Evolutionary conservation across 2,329 filamentous ascomycete genomes (phyloP).

Genomic region (Xylariaceae sp.): DNA sequence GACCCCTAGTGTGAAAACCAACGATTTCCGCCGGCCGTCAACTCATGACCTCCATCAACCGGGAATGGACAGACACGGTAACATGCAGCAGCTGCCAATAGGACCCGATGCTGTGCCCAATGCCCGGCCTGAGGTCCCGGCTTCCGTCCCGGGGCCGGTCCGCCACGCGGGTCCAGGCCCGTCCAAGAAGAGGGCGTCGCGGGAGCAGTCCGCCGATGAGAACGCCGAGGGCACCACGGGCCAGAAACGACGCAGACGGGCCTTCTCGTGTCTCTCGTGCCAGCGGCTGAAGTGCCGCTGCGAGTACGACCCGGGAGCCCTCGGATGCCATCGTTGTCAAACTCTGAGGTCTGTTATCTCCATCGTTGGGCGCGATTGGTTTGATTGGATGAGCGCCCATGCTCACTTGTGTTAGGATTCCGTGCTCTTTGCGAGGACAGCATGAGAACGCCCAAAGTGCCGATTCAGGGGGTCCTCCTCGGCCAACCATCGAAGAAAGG

Average conservation of each 20-base stretch:
- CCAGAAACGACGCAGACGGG: slow-evolving; percentile 27
- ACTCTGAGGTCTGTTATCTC: slow-evolving; percentile 26
- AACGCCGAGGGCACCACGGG: slow-evolving; percentile 7
- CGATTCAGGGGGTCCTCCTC: background rate
- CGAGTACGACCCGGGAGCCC: slow-evolving; percentile 27
- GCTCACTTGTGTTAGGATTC: slow-evolving; percentile 20
- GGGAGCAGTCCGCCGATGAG: slow-evolving; percentile 16
- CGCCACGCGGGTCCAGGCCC: background rate
- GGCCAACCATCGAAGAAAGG: slow-evolving; percentile 26
- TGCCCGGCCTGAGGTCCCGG: background rate
- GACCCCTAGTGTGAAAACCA: slow-evolving; percentile 8
- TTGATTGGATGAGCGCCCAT: slow-evolving; percentile 3
- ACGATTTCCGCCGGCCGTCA: slow-evolving; percentile 23
- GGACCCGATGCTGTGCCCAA: slow-evolving; percentile 6
- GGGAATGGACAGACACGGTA: background rate
- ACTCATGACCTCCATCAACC: background rate
- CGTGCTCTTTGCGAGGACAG: slow-evolving; percentile 26
- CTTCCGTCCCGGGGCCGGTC: slow-evolving; percentile 1
- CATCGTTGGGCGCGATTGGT: background rate
- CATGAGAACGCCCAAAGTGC: slow-evolving; percentile 7
- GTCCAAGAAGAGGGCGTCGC: slow-evolving; percentile 14
- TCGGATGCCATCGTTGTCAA: slow-evolving; percentile 29
- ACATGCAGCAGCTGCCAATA: background rate
- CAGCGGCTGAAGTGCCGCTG: slow-evolving; percentile 30
- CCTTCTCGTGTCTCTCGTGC: slow-evolving; percentile 30